Evolutionary conservation across 345 rosid species (phyloP).

Genomic region (Heritiera fomes): DNA sequence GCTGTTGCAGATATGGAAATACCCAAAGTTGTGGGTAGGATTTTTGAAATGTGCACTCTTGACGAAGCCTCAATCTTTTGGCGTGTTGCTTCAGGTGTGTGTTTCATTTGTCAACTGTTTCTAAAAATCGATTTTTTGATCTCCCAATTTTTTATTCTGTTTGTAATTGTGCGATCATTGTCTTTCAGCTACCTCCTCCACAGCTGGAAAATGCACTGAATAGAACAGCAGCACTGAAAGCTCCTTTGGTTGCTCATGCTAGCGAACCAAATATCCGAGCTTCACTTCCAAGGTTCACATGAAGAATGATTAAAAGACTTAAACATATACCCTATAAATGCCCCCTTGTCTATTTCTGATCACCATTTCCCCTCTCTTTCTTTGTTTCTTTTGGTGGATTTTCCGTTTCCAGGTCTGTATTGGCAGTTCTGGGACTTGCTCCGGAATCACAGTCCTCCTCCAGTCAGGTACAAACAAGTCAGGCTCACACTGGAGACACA

Average conservation of each 20-base stretch:
- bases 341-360: constrained; percentile 13
- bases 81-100: constrained; percentile 86
- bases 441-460: constrained; percentile 64
- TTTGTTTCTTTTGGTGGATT: constrained; percentile 11
- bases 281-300: constrained; percentile 75
- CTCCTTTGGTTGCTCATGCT: constrained; percentile 83
- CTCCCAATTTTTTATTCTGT: background rate
- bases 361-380: background rate
- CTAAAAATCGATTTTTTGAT: background rate
- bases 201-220: constrained; percentile 90
- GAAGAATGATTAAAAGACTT: background rate
- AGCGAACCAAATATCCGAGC: constrained; percentile 73
- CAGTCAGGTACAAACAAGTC: constrained; percentile 49
- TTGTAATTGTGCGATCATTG: background rate
- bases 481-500: constrained; percentile 57
- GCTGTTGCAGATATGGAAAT: constrained; percentile 85
- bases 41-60: constrained; percentile 84
- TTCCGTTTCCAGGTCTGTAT: constrained; percentile 54
- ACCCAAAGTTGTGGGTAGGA: constrained; percentile 98
- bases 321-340: background rate
- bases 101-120: background rate
- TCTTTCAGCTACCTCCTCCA: constrained; percentile 83
- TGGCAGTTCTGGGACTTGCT: constrained; percentile 77
- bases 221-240: constrained; percentile 60
- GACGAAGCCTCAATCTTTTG: constrained; percentile 89